Conservation (phyloP, 2,329 filamentous ascomycete species). For the Karstenula rhodostoma region DNA sequence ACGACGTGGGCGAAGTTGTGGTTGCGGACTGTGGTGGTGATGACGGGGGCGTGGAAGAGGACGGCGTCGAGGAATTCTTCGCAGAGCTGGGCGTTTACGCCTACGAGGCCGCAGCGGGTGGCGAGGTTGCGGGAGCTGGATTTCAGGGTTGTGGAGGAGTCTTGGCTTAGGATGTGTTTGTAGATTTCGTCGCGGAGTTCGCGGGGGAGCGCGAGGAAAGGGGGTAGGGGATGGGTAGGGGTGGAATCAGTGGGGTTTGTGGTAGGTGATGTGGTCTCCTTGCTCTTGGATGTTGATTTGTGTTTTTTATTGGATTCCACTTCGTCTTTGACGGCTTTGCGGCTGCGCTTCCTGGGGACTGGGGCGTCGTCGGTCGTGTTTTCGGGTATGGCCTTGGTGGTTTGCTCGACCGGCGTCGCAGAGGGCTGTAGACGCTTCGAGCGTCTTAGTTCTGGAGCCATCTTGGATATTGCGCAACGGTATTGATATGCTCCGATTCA, state of each 20-base stretch:
- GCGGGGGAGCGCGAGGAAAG: conserved; percentile 26
- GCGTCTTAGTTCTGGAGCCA: not conserved
- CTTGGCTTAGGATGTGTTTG: conserved; percentile 18
- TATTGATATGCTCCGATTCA: not conserved
- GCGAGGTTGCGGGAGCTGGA: conserved; percentile 11
- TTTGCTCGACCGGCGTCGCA: not conserved
- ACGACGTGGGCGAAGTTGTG: conserved; percentile 29
- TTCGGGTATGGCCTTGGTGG: not conserved
- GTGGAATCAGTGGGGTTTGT: not conserved
- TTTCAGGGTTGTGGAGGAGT: conserved; percentile 14
- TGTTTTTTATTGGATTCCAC: not conserved
- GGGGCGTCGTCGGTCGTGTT: not conserved
- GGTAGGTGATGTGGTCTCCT: not conserved
- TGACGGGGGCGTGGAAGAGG: conserved; percentile 22
- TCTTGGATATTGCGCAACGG: not conserved
- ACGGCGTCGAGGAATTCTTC: conserved; percentile 25
- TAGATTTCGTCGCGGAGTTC: conserved; percentile 31
- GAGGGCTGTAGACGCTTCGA: not conserved
- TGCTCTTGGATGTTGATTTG: not conserved
- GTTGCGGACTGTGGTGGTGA: conserved; percentile 24
- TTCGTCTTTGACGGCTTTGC: not conserved
- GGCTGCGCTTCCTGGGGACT: not conserved
- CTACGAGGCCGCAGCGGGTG: conserved; percentile 22
- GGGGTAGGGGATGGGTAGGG: not conserved
- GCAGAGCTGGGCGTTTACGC: conserved; percentile 23